Conservation (phyloP, 164 flowering plant genomes). For the Chimonanthus salicifolius region DNA sequence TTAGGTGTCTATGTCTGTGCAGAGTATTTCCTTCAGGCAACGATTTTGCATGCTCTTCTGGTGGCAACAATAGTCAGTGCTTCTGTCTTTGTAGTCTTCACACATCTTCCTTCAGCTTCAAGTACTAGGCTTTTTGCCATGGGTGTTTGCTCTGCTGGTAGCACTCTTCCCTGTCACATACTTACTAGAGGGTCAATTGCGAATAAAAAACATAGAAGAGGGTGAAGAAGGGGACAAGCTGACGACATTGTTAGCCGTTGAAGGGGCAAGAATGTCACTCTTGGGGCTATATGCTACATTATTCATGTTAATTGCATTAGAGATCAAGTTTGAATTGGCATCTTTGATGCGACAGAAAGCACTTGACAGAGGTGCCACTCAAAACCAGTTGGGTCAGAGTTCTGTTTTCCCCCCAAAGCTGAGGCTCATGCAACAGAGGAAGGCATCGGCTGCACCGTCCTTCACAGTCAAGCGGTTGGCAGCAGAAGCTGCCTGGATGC, state of each 20-base stretch:
- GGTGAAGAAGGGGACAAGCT: slow-evolving; percentile 56
- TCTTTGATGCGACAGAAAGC: slow-evolving; percentile 74
- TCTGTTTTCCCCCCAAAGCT: slow-evolving; percentile 50
- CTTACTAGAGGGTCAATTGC: slow-evolving; percentile 85
- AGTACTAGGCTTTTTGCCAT: slow-evolving; percentile 84
- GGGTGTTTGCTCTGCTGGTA: slow-evolving; percentile 91
- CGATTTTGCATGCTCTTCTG: slow-evolving; percentile 66
- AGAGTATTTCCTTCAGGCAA: slow-evolving; percentile 78
- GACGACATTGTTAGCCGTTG: slow-evolving; percentile 70
- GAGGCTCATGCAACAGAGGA: slow-evolving; percentile 83
- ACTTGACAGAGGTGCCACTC: slow-evolving; percentile 44
- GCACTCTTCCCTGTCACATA: slow-evolving; percentile 97
- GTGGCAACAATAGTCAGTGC: slow-evolving; percentile 75
- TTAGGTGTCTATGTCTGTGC: slow-evolving; percentile 88
- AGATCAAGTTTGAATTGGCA: slow-evolving; percentile 87
- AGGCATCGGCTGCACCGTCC: slow-evolving; percentile 53
- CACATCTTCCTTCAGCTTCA: slow-evolving; percentile 93
- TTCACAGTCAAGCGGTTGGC: slow-evolving; percentile 86
- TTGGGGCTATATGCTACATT: slow-evolving; percentile 93
- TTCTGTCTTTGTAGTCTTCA: slow-evolving; percentile 84
- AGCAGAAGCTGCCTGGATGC: slow-evolving; percentile 99
- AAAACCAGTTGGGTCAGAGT: slow-evolving; percentile 39
- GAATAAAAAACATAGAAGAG: slow-evolving; percentile 44
- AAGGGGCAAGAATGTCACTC: slow-evolving; percentile 93
- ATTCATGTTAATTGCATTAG: slow-evolving; percentile 89